A percentile compares a stretch with the other conserved stretches of the same genome.
Conservation (phyloP, 2,329 filamentous ascomycete species). For the Arthrobotrys conoides region DNA sequence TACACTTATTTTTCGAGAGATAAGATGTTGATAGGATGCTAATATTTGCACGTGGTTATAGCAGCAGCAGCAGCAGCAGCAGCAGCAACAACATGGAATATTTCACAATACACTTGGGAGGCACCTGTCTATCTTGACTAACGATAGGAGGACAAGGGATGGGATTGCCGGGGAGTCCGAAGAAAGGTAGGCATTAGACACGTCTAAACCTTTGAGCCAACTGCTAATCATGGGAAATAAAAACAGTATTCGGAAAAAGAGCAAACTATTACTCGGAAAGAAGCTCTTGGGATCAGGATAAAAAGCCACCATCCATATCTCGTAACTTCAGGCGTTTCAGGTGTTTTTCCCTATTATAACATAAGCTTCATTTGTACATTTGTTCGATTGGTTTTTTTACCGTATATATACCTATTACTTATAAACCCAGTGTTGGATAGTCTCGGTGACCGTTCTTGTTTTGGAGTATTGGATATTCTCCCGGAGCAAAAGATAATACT, state of each 20-base stretch:
- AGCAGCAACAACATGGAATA: slow-evolving; percentile 53
- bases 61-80: slow-evolving; percentile 24
- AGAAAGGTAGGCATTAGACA: slow-evolving; percentile 60
- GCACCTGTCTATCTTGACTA: slow-evolving; percentile 63
- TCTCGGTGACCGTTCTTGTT: too few relatives aligned
- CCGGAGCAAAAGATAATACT: too few relatives aligned
- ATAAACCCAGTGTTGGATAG: too few relatives aligned
- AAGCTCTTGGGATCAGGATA: slow-evolving; percentile 63
- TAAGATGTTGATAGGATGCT: background rate
- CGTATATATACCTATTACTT: slow-evolving; percentile 17
- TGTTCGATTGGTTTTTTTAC: slow-evolving; percentile 23
- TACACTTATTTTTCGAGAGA: background rate
- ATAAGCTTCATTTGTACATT: slow-evolving; percentile 34
- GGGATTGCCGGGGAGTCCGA: slow-evolving; percentile 63
- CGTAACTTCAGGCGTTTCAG: background rate
- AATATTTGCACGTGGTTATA: background rate
- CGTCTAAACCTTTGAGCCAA: background rate
- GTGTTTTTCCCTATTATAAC: background rate
- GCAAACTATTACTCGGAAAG: slow-evolving; percentile 65
- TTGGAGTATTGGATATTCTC: too few relatives aligned
- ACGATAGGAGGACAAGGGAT: slow-evolving; percentile 61
- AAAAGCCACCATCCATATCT: background rate
- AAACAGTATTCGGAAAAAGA: slow-evolving; percentile 65
- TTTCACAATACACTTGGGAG: slow-evolving; percentile 64
- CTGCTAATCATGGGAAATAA: slow-evolving; percentile 31